Base-by-base conservation (phyloP, 2,329 filamentous ascomycete genomes). In the Didymosphaeria variabile region DNA sequence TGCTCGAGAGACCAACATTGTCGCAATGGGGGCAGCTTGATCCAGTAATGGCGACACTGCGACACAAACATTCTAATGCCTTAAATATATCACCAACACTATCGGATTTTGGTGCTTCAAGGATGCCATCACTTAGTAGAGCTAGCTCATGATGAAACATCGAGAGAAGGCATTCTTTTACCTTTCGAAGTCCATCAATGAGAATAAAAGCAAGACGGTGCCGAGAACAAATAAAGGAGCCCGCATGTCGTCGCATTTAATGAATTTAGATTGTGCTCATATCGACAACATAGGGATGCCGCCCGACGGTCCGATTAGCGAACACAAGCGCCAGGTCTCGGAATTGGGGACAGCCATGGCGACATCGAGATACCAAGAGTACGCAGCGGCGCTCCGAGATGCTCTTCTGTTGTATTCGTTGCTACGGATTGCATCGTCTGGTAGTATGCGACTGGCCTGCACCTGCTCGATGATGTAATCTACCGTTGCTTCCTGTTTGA, bases 141-240 rank as follows among this genome's bases (percentile, higher is more conserved):
- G 17, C 26, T 32, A 15, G 38, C 15, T 32, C 29, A 5, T 26
- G 40, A 21, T 45, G 9, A 32, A 46, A 34, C 26, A 15, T 26
- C 40, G 38, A 10, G 52, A 45, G 19, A 46, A 32, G 17, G 26
- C 17, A 45, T 29, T 9, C 7, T 17, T n/a, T 40, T 17, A 40
- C 38, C 17, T 40, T 19, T 19, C 38, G 17, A 34, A 45, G 17
- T 46, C 52, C 52, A 55, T 55, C 52, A 55, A 55, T 55, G 19
- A 17, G 52, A 46, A 55, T 3, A 31, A 3, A 21, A 46, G 29
- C 15, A 34, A 8, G 12, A 5, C 15, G 26, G n/a, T 21, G 29
- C 40, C 52, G 26, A 55, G 17, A 19, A 17, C 17, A 55, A 21
- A 34, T 15, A 13, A 23, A 46, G 15, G 26, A 55, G 26, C 4